Percentiles rank a stretch among this genome's conserved stretches.
These are phyloP conservation scores for Penicillium nucicola DNA, from an alignment of 495 filamentous ascomycete species.

Conservation along the genomic window DNA sequence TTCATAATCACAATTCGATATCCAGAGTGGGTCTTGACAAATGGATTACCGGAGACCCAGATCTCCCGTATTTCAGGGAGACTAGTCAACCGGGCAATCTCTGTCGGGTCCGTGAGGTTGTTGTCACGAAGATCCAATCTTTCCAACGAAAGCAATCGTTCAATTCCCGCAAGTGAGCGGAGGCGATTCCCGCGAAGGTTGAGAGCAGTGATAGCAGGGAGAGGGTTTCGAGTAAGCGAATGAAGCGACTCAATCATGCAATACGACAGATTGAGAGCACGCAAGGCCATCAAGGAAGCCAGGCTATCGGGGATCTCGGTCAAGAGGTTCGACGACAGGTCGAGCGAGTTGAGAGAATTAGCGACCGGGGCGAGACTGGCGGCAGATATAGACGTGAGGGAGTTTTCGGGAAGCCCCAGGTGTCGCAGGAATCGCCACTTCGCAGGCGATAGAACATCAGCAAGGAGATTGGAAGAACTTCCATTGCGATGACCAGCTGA, in stretches of 20 bases:
- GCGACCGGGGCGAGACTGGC: slow-evolving; percentile 75
- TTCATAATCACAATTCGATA: slow-evolving; percentile 94
- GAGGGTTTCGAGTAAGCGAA: slow-evolving; percentile 77
- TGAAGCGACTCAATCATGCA: slow-evolving; percentile 98
- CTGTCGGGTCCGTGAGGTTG: slow-evolving; percentile 81
- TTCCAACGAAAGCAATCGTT: slow-evolving; percentile 83
- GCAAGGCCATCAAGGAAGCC: slow-evolving; percentile 72
- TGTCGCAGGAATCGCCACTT: slow-evolving; percentile 96
- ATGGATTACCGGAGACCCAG: slow-evolving; percentile 87
- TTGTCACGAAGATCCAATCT: slow-evolving; percentile 91
- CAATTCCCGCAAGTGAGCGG: slow-evolving; percentile 83
- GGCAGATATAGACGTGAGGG: slow-evolving; percentile 71
- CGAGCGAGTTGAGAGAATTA: slow-evolving; percentile 82
- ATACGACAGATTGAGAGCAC: slow-evolving; percentile 86
- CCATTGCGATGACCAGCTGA: slow-evolving; percentile 67
- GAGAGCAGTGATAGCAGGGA: slow-evolving; percentile 89
- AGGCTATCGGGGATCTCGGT: slow-evolving; percentile 87
- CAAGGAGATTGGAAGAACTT: slow-evolving; percentile 70
- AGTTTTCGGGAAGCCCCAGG: slow-evolving; percentile 88
- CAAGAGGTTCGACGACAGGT: slow-evolving; percentile 89
- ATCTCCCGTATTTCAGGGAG: slow-evolving; percentile 90
- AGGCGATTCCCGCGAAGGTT: slow-evolving; percentile 91
- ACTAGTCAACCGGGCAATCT: slow-evolving; percentile 83
- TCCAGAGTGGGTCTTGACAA: slow-evolving; percentile 77
- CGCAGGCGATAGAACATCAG: slow-evolving; percentile 64